Evolutionary conservation across 805 yeast species (phyloP).

Genomic region (Pichia membranifaciens): DNA sequence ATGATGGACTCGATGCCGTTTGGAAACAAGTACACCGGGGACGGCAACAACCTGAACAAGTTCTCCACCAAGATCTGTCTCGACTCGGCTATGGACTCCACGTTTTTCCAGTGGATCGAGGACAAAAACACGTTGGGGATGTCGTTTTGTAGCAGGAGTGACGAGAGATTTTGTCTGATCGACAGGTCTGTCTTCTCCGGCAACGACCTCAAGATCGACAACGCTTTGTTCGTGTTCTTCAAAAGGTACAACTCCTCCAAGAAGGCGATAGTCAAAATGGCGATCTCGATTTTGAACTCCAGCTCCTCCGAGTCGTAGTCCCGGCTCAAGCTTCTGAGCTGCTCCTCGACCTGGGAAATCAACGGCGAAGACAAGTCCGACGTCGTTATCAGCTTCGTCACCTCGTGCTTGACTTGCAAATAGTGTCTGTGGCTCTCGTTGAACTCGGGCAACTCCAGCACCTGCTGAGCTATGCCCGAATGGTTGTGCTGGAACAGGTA

Average conservation of each 20-base stretch:
- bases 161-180: conserved; percentile 8
- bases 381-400: background rate
- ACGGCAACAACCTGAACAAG: conserved; percentile 42
- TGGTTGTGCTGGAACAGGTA: conserved; percentile 3
- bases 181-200: conserved; percentile 8
- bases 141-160: conserved; percentile 4
- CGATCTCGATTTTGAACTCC: background rate
- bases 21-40: conserved; percentile 41
- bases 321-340: too few relatives aligned
- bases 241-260: conserved; percentile 8
- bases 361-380: too few relatives aligned
- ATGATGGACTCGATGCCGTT: conserved; percentile 46
- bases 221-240: conserved; percentile 4
- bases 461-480: background rate
- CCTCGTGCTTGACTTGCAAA: background rate
- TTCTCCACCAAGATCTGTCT: conserved; percentile 37
- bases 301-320: background rate
- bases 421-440: background rate
- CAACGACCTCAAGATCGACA: conserved; percentile 4
- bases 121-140: conserved; percentile 5
- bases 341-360: too few relatives aligned
- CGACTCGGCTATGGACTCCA: conserved; percentile 22
- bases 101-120: conserved; percentile 10
- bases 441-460: conserved; percentile 6
- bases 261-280: conserved; percentile 3